These are phyloP conservation scores for Arabidopsis suecica DNA, from an alignment of 345 rosid genomes.

Conservation along the genomic window DNA sequence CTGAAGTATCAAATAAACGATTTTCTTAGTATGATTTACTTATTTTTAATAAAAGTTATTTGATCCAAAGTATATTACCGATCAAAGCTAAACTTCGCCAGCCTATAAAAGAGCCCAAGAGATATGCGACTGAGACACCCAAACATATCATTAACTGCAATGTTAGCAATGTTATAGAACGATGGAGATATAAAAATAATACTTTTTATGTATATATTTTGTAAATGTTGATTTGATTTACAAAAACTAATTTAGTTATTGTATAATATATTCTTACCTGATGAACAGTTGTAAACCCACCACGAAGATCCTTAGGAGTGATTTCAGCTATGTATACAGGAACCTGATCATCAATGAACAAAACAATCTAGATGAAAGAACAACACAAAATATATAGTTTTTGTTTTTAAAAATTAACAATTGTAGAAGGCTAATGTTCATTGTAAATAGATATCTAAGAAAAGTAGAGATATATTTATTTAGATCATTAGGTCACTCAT, in stretches of 20 bases:
- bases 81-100: slow-evolving; percentile 73
- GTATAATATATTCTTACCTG: slow-evolving; percentile 19
- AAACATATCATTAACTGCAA: slow-evolving; percentile 79
- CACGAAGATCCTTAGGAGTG: slow-evolving; percentile 74
- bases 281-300: slow-evolving; percentile 77
- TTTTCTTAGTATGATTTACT: neutral
- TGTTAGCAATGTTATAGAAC: neutral
- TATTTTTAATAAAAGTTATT: neutral
- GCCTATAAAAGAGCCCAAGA: slow-evolving; percentile 66
- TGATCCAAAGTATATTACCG: slow-evolving; percentile 49
- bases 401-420: too few species aligned
- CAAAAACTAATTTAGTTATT: neutral
- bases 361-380: neutral
- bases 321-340: slow-evolving; percentile 86
- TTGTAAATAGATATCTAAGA: neutral
- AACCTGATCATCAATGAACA: slow-evolving; percentile 49
- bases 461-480: too few species aligned
- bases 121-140: slow-evolving; percentile 72
- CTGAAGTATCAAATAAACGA: neutral
- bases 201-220: neutral
- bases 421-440: too few species aligned
- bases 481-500: too few species aligned
- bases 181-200: neutral
- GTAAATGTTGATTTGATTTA: neutral
- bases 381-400: too few species aligned